Evolutionary conservation across 2,329 filamentous ascomycete species (phyloP).

Genomic region (Xylariales sp.): DNA sequence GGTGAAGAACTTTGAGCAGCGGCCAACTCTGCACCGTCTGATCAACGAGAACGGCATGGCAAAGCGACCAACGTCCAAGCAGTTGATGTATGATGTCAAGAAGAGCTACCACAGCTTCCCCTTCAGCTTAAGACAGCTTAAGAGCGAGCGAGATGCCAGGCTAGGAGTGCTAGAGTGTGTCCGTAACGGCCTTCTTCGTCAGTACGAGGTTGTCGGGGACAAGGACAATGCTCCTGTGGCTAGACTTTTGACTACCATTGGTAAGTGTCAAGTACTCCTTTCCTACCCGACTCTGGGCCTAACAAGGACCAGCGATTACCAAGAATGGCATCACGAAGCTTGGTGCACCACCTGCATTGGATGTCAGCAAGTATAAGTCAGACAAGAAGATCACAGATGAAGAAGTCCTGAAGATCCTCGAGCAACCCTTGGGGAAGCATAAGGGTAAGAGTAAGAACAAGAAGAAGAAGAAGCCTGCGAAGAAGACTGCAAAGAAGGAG

Average conservation of each 20-base stretch:
- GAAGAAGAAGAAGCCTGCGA: constrained; percentile 67
- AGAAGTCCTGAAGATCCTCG: constrained; percentile 90
- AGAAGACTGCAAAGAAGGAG: constrained; percentile 42
- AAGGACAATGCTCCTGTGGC: constrained; percentile 84
- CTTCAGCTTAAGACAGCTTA: constrained; percentile 94
- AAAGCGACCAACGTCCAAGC: constrained; percentile 89
- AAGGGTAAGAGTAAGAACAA: constrained; percentile 94
- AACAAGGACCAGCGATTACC: constrained; percentile 83
- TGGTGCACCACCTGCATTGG: constrained; percentile 68
- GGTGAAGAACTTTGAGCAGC: constrained; percentile 85
- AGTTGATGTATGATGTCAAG: constrained; percentile 88
- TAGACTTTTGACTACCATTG: constrained; percentile 83
- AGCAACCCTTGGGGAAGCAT: constrained; percentile 79
- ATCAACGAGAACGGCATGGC: constrained; percentile 88
- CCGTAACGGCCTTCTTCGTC: constrained; percentile 82
- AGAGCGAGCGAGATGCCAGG: constrained; percentile 95
- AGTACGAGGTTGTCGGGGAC: constrained; percentile 94
- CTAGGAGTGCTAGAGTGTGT: constrained; percentile 94
- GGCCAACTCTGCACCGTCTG: constrained; percentile 87
- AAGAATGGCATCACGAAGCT: constrained; percentile 95
- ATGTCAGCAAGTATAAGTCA: constrained; percentile 79
- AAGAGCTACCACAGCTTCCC: constrained; percentile 98
- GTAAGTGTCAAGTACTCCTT: constrained; percentile 59
- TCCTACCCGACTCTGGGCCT: too few species aligned
- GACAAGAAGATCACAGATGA: constrained; percentile 98